Evolutionary conservation across 2,329 filamentous ascomycete genomes (phyloP).

Genomic region (Fusarium sarcochroum): DNA sequence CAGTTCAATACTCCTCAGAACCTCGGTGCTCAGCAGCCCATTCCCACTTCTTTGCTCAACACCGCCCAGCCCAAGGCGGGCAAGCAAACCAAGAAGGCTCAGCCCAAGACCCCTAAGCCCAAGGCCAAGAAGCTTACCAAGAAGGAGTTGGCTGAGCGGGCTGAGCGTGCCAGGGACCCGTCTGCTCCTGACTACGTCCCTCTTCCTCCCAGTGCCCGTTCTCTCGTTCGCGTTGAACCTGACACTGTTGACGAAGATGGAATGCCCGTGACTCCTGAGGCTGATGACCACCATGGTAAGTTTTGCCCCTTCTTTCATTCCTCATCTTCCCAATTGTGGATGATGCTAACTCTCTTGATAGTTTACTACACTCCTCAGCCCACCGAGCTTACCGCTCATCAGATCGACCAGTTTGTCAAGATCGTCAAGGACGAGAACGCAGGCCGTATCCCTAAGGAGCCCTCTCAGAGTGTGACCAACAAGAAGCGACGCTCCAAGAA

Average conservation of each 20-base stretch:
- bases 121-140: not conserved
- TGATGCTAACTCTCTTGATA: conserved; percentile 1
- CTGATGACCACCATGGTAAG: conserved; percentile 7
- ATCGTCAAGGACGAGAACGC: not conserved
- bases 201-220: conserved; percentile 14
- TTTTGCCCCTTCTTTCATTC: not conserved
- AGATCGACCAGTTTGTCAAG: not conserved
- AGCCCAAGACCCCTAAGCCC: not conserved
- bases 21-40: not conserved
- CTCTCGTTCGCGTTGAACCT: conserved; percentile 2
- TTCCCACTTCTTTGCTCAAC: not conserved
- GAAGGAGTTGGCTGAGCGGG: conserved; percentile 1
- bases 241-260: conserved; percentile 1
- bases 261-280: not conserved
- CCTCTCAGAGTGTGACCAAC: conserved; percentile 1
- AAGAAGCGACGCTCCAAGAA: conserved; percentile 19
- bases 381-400: not conserved
- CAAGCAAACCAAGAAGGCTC: not conserved
- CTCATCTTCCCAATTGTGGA: not conserved
- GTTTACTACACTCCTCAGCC: conserved; percentile 8
- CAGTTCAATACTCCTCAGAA: not conserved
- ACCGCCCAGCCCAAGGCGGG: not conserved
- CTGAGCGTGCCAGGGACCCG: not conserved
- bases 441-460: not conserved
- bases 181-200: not conserved